Percentiles rank a stretch among this genome's conserved stretches.
Evolutionary conservation across 2,329 filamentous ascomycete genomes (phyloP).

Genomic region (Monosporascus sp.): DNA sequence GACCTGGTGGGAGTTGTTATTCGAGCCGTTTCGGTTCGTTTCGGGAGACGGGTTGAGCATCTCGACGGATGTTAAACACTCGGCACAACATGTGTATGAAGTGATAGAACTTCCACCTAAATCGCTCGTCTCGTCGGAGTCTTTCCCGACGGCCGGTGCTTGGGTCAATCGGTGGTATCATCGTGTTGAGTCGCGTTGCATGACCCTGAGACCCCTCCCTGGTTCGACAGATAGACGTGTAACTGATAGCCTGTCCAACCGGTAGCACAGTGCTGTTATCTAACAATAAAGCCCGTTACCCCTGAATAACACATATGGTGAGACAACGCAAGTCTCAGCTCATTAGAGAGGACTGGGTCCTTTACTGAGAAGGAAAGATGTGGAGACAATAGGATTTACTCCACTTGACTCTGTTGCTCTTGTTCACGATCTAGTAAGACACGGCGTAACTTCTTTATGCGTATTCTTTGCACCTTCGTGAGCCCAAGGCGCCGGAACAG

Average conservation of each 20-base stretch:
- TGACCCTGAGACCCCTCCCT: background rate
- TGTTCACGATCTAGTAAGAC: no score
- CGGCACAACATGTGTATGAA: background rate
- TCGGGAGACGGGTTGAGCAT: conserved; percentile 1
- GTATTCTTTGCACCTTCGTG: no score
- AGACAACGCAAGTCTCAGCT: no score
- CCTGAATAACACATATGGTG: background rate
- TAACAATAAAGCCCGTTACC: conserved; percentile 15
- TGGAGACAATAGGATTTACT: no score
- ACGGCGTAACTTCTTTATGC: no score
- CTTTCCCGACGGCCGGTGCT: background rate
- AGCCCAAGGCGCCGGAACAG: no score
- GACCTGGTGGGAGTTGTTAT: conserved; percentile 5
- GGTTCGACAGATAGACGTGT: background rate
- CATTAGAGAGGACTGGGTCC: no score
- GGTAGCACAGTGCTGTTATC: conserved; percentile 21
- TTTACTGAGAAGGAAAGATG: no score
- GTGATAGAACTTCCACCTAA: background rate
- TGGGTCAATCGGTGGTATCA: background rate
- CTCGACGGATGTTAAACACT: background rate
- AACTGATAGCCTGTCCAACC: background rate
- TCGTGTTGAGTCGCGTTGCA: background rate
- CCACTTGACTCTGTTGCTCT: no score
- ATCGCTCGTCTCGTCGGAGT: background rate
- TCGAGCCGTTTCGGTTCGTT: conserved; percentile 4